Percentiles rank a stretch among this genome's conserved stretches.
phyloP scores from a whole-genome alignment of 345 rosid species.

The Eucalyptus tenuipes region DNA sequence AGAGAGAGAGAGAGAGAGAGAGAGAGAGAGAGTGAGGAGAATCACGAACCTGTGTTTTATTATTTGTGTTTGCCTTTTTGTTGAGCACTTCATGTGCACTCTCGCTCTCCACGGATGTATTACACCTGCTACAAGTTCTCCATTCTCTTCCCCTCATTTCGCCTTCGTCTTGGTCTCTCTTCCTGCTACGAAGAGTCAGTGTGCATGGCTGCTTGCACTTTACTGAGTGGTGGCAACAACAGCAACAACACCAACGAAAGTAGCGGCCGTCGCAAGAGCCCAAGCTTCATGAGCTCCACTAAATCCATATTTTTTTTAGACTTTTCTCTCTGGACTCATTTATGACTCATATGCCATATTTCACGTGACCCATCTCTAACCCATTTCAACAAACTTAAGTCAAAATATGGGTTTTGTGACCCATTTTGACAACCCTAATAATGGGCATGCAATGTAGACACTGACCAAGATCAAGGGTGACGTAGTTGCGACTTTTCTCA shows the following conservation, averaged over 20 bases:
- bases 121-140: too few relatives aligned
- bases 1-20: background rate
- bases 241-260: background rate
- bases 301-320: background rate
- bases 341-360: background rate
- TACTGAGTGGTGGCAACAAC: background rate
- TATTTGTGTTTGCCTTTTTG: background rate
- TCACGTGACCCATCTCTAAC: background rate
- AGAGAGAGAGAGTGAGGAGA: too few relatives aligned
- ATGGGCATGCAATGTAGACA: background rate
- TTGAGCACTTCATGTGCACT: background rate
- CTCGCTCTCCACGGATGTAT: background rate
- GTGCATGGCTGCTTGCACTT: background rate
- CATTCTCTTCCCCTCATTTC: too few relatives aligned
- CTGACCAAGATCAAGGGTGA: background rate
- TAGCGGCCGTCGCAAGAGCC: background rate
- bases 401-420: background rate
- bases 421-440: background rate
- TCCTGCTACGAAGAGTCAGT: background rate
- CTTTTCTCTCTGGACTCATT: background rate
- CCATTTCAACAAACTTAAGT: background rate
- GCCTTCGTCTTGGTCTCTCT: too few relatives aligned
- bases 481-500: background rate
- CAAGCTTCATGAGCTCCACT: too few relatives aligned
- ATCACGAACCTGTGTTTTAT: background rate